Base-by-base conservation (phyloP, 495 filamentous ascomycete genomes). In the Halenospora varia region DNA sequence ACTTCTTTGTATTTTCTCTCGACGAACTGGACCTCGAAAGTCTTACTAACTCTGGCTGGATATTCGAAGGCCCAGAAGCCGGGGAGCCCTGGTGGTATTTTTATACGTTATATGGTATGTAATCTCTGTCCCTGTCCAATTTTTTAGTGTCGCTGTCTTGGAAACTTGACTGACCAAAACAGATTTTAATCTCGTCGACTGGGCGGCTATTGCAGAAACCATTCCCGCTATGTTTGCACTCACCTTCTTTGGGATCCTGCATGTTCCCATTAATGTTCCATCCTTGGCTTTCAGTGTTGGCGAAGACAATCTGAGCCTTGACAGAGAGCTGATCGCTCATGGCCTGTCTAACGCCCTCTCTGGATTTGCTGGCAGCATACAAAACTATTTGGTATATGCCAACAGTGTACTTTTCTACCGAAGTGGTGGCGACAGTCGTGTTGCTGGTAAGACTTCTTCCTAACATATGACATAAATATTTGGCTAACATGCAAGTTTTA, bases 191-290 rank as follows among this genome's bases (percentile, higher is more conserved):
- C 74, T 82, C 15, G 85, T 92, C 2, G 80, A 95, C 64, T 96
- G 90, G 88, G 73, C 73, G 19, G 94, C 95, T 20, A 78, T 98
- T 56, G 68, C 77, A 22, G 84, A 88, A 52, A 91, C 87, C 0
- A 78, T 96, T 19, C 94, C 95, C 0, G 91, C 95, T 10, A 97
- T 97, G 92, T 88, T 97, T 68, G 94, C 95, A 1, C 73, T 98
- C 55, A 96, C 95, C 0, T 97, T 98, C 76, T 98, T 98, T 67
- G 93, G 93, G 42, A 84, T 98, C 45, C 82, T 98, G 11, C 95
- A 98, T 68, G 94, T 97, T 8, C 95, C 94, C 0, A 98, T 98
- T 71, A 97, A 98, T 69, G 90, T 97, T 17, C 94, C 94, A 4
- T 92, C 94, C 2, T 70, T 98, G 17, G 94, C 88, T 1, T 86